Evolutionary conservation across 305 asterid genomes (phyloP).

Genomic region (Fraxinus latifolia): DNA sequence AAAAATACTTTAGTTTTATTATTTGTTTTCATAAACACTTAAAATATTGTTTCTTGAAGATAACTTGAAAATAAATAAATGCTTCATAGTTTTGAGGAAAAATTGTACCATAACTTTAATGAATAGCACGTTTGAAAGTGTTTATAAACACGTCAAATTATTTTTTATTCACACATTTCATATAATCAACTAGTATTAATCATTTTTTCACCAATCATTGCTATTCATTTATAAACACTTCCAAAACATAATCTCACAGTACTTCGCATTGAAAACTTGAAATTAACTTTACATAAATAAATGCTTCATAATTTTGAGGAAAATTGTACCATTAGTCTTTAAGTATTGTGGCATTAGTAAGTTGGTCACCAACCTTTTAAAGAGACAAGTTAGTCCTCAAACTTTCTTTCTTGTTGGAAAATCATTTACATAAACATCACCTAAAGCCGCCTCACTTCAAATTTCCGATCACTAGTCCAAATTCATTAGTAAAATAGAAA

Average conservation of each 20-base stretch:
- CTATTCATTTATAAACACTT: not conserved
- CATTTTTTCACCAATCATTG: not conserved
- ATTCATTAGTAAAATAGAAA: not conserved
- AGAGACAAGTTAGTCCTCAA: not conserved
- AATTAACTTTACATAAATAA: not conserved
- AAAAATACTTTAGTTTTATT: not conserved
- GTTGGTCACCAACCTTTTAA: not conserved
- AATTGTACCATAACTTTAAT: not conserved
- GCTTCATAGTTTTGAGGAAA: not conserved
- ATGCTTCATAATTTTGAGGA: not conserved
- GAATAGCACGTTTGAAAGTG: not conserved
- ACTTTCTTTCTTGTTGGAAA: too few relatives aligned
- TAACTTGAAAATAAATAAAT: not conserved
- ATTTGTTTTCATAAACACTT: not conserved
- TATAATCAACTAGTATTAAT: not conserved
- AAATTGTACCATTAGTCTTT: not conserved
- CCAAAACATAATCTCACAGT: not conserved
- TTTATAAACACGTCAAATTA: too few relatives aligned
- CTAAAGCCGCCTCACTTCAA: not conserved
- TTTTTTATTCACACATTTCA: not conserved
- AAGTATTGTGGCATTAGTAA: not conserved
- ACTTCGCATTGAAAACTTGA: not conserved
- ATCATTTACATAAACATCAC: not conserved
- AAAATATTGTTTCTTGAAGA: not conserved
- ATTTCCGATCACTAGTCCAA: not conserved